Conservation (phyloP, 257 asterid species). For the Lycium ferocissimum region DNA sequence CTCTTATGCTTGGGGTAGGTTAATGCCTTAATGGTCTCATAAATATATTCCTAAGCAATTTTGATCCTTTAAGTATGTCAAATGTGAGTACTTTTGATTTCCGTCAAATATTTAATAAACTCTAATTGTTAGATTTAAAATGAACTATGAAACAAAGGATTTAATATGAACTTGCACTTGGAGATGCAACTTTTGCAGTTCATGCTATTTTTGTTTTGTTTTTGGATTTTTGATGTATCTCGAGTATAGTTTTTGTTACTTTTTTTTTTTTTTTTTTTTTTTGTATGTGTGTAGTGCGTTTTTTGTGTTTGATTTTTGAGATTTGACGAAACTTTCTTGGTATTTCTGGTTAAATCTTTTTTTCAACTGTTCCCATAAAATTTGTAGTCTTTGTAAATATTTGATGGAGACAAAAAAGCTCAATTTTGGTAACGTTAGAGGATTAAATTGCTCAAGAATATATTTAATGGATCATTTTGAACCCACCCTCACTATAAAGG, state of each 20-base stretch:
- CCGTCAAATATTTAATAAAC: background rate
- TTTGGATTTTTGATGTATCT: no score
- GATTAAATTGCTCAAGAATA: background rate
- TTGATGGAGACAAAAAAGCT: background rate
- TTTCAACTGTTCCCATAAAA: background rate
- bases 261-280: background rate
- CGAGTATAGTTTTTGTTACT: no score
- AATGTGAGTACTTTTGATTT: background rate
- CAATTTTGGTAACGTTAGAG: background rate
- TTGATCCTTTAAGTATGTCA: no score
- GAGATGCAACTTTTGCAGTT: no score
- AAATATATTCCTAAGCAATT: no score
- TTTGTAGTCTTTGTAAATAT: background rate
- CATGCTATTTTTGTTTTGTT: no score
- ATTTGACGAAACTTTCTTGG: background rate
- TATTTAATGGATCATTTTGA: background rate
- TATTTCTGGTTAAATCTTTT: background rate
- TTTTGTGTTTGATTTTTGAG: background rate
- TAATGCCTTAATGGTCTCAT: no score
- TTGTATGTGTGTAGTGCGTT: background rate
- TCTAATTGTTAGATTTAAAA: no score
- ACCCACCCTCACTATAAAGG: background rate
- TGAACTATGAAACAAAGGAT: no score
- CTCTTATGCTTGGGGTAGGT: no score
- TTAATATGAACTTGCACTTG: no score